Conservation (phyloP, 371 early-diverging fungal species). For the Saksenaea oblongispora region DNA sequence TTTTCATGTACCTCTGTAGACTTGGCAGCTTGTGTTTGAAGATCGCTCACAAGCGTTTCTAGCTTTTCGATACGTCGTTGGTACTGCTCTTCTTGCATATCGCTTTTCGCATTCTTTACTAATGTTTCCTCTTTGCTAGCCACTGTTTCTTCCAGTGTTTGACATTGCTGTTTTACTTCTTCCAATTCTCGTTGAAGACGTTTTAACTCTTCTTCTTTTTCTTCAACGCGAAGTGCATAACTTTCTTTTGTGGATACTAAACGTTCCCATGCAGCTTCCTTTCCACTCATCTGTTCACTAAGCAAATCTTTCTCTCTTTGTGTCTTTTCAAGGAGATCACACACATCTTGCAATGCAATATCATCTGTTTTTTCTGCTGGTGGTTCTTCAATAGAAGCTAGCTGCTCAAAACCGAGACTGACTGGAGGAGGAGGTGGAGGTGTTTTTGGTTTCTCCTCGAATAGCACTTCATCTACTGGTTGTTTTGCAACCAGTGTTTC, state of each 20-base stretch:
- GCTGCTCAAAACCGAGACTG: not conserved
- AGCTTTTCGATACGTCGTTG: conserved; percentile 25
- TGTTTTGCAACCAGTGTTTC: not conserved
- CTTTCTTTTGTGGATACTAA: conserved; percentile 43
- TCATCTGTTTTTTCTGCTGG: conserved; percentile 11
- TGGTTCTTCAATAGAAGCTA: not conserved
- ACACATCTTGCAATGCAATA: conserved; percentile 20
- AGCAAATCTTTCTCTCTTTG: conserved; percentile 31
- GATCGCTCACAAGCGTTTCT: conserved; percentile 14
- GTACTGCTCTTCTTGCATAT: conserved; percentile 12
- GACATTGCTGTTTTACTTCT: conserved; percentile 8
- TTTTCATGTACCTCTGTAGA: conserved; percentile 11
- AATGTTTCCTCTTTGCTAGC: conserved; percentile 11
- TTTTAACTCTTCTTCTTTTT: conserved; percentile 33
- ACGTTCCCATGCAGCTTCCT: conserved; percentile 45
- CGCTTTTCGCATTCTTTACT: conserved; percentile 13
- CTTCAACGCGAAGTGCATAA: conserved; percentile 35
- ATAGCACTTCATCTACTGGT: not conserved
- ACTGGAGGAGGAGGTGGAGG: not conserved
- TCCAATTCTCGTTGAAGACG: conserved; percentile 23
- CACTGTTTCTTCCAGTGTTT: conserved; percentile 8
- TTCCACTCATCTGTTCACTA: conserved; percentile 27
- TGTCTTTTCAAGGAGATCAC: conserved; percentile 36
- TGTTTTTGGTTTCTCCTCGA: not conserved
- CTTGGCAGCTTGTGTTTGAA: conserved; percentile 14